Evolutionary conservation across 805 yeast species (phyloP), one percentile per base, ranked within the genome.

Genomic region (Hanseniaspora clermontiae): DNA sequence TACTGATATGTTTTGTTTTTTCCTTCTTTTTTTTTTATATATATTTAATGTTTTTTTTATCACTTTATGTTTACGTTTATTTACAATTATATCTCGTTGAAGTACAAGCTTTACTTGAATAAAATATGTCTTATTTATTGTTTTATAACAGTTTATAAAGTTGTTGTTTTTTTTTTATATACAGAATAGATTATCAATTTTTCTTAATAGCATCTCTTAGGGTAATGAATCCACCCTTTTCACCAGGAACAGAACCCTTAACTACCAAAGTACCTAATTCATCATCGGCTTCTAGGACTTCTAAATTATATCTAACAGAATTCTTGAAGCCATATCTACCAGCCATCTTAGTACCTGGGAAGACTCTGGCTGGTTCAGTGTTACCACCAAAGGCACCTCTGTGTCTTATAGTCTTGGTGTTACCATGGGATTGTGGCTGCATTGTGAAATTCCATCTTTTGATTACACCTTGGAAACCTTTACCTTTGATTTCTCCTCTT

Each of bases 391-490:
- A 89, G 36, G 97, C 90, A 78, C 98, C 98, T 64, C 95, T 95
- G 58, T 89, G 82, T 77, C 98, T 84, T 69, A 93, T 97, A 39
- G 91, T 84, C 51, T 79, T 74, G 32, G 98, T 87, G 29, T 87
- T 90, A 84, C 98, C 98, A 70, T 93, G 98, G 1, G 97, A 77
- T 7, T 97, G 97, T 45, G 81, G 79, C 69, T 86, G 79, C 77
- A 98, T 98, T 48, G 73, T 74, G 72, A 91, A 93, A 12, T 87
- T 86, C 75, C 84, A 85, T 72, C 96, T 82, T 70, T 91, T 91
- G 96, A 93, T 93, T 27, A 91, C 97, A 80, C 98, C 98, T 24
- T 90, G 87, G 68, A 88, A 88, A 11, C 98, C 98, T 71, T 93
- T 93, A 71, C 98, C 98, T 68, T 88, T 91, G 53, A 90, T 76